Percentiles rank a stretch among this genome's conserved stretches.
Conservation (phyloP, 2,329 filamentous ascomycete genomes). For the Ustilaginoidea virens region DNA sequence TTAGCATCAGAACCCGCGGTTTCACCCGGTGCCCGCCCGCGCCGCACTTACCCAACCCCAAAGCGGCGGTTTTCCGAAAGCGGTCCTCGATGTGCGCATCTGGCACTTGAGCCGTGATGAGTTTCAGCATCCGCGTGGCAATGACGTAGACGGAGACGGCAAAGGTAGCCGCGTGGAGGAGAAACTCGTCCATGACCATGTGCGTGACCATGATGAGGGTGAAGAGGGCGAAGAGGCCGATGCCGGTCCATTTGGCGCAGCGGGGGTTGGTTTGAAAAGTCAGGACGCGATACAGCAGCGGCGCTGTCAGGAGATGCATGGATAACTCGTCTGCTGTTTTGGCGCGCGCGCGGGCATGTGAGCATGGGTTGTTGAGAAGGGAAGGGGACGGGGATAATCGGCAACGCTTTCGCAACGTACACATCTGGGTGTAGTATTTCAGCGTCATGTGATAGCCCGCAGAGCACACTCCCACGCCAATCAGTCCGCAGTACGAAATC, state of each 20-base stretch:
- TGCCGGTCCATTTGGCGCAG: constrained; percentile 11
- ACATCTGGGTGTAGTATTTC: constrained; percentile 20
- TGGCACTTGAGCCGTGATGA: constrained; percentile 17
- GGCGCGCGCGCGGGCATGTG: no score
- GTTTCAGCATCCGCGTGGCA: constrained; percentile 12
- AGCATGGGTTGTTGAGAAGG: neutral
- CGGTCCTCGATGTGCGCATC: constrained; percentile 10
- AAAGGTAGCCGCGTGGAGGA: constrained; percentile 22
- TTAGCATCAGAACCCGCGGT: neutral
- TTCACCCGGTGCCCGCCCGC: rapidly evolving
- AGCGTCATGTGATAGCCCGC: constrained; percentile 18
- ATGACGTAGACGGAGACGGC: constrained; percentile 19
- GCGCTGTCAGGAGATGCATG: constrained; percentile 26
- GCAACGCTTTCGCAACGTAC: no score
- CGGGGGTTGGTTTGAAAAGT: constrained; percentile 15
- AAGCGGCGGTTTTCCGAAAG: constrained; percentile 7
- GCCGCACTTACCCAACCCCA: constrained; percentile 10
- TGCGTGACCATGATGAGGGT: constrained; percentile 23
- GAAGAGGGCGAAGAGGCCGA: constrained; percentile 10
- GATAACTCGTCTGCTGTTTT: constrained; percentile 23
- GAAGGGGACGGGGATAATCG: no score
- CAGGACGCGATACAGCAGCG: constrained; percentile 23
- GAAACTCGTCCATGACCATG: constrained; percentile 26
- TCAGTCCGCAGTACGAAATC: constrained; percentile 22
- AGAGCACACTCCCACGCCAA: constrained; percentile 18